A percentile compares a stretch with the other conserved stretches of the same genome.
Evolutionary conservation across 2,329 filamentous ascomycete genomes (phyloP).

Genomic region (Penicillium corylophilum): DNA sequence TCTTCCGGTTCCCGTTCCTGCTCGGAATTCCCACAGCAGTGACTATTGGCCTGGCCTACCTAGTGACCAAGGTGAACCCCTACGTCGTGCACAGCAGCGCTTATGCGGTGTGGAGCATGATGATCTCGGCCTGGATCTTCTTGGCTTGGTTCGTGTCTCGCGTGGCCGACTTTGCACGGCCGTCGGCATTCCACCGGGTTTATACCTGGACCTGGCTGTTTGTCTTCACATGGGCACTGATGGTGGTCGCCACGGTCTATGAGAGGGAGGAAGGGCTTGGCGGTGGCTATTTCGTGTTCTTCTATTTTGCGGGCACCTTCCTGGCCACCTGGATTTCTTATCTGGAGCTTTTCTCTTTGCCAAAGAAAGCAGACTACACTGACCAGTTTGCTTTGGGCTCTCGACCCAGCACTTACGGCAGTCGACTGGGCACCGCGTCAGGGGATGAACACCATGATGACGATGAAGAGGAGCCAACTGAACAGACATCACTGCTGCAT

Average conservation of each 20-base stretch:
- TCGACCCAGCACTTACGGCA: conserved; percentile 37
- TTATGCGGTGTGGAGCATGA: conserved; percentile 87
- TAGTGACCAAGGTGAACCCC: conserved; percentile 81
- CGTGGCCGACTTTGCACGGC: conserved; percentile 74
- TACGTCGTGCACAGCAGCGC: conserved; percentile 86
- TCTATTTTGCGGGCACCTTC: conserved; percentile 75
- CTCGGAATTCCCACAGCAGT: conserved; percentile 65
- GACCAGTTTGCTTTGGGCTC: conserved; percentile 52
- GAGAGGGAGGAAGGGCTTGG: conserved; percentile 71
- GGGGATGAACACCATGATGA: conserved; percentile 38
- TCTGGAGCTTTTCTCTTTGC: conserved; percentile 75
- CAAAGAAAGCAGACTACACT: conserved; percentile 68
- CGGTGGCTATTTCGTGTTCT: conserved; percentile 76
- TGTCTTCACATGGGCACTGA: conserved; percentile 66
- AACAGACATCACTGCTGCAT: conserved; percentile 58
- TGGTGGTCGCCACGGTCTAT: conserved; percentile 72
- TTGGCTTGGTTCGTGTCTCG: conserved; percentile 79
- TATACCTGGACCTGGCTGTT: conserved; percentile 87
- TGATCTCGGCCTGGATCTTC: conserved; percentile 76
- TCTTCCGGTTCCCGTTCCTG: conserved; percentile 79
- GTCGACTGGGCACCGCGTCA: conserved; percentile 44
- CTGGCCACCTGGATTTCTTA: conserved; percentile 72
- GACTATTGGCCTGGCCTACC: conserved; percentile 70
- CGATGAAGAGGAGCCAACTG: conserved; percentile 46
- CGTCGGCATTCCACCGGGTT: conserved; percentile 79